These are phyloP conservation scores for Colletotrichum incanum DNA, from an alignment of 2,329 filamentous ascomycete genomes.

Conservation along the genomic window DNA sequence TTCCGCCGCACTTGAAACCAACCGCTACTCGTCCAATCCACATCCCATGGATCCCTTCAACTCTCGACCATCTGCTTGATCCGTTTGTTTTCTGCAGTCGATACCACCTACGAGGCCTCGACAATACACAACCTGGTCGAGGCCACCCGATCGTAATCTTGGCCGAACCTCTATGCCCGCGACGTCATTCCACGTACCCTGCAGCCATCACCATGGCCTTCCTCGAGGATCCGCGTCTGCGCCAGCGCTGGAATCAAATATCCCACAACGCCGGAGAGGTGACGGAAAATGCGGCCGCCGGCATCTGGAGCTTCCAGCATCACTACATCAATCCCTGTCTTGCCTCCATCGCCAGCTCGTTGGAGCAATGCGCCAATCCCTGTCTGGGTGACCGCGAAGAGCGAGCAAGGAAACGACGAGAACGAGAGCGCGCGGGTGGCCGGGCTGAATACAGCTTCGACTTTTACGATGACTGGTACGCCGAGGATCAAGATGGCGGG, in stretches of 20 bases:
- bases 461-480: conserved; percentile 98
- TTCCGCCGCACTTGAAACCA: conserved; percentile 42
- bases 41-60: conserved; percentile 34
- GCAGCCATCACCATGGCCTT: conserved; percentile 65
- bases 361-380: conserved; percentile 81
- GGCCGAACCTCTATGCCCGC: conserved; percentile 23
- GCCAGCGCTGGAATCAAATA: conserved; percentile 94
- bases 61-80: conserved; percentile 18
- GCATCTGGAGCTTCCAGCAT: conserved; percentile 91
- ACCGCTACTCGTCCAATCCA: conserved; percentile 33
- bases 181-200: conserved; percentile 32
- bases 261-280: conserved; percentile 91
- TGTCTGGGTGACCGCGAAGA: conserved; percentile 83
- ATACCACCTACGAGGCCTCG: conserved; percentile 27
- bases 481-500: conserved; percentile 68
- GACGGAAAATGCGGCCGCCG: conserved; percentile 91
- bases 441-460: conserved; percentile 90
- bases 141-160: conserved; percentile 22
- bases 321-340: conserved; percentile 89
- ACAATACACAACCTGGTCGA: conserved; percentile 27
- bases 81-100: neutral
- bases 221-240: conserved; percentile 87
- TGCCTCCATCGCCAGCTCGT: conserved; percentile 73
- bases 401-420: conserved; percentile 76
- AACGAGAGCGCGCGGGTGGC: conserved; percentile 72